phyloP scores from a whole-genome alignment of 768 basidiomycete genomes.

The Phylloporus rhodoxanthus region DNA sequence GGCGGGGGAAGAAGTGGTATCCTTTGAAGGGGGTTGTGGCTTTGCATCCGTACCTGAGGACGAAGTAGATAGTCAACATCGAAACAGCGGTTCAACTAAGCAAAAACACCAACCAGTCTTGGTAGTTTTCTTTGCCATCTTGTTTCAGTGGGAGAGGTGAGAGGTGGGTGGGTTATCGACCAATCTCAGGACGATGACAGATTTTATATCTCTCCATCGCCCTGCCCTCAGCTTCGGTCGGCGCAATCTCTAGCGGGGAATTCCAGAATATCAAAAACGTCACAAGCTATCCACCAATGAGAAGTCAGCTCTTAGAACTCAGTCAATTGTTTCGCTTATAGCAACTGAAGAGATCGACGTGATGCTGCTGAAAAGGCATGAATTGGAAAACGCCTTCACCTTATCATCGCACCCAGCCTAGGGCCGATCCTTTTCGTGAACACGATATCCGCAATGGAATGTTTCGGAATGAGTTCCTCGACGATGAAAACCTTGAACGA shows the following conservation, averaged over 20 bases:
- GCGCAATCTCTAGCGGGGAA: constrained; percentile 4
- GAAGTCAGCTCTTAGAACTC: constrained; percentile 3
- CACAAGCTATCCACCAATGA: constrained; percentile 6
- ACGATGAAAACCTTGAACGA: not conserved
- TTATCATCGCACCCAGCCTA: constrained; percentile 22
- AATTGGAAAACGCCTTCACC: constrained; percentile 1
- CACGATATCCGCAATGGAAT: constrained; percentile 1
- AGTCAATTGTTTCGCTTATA: constrained; percentile 1
- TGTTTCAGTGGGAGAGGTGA: constrained; percentile 5
- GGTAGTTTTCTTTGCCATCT: constrained; percentile 21
- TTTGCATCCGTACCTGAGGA: constrained; percentile 7
- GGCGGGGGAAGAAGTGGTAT: constrained; percentile 10
- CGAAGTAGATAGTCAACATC: constrained; percentile 13
- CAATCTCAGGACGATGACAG: not conserved
- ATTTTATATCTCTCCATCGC: constrained; percentile 20
- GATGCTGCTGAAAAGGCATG: constrained; percentile 14
- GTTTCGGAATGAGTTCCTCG: not conserved
- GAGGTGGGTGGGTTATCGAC: not conserved
- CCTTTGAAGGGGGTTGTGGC: constrained; percentile 19
- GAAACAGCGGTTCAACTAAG: constrained; percentile 6
- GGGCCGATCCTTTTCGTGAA: constrained; percentile 20
- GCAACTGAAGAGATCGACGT: constrained; percentile 6
- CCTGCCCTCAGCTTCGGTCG: constrained; percentile 28
- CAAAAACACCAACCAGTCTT: constrained; percentile 23
- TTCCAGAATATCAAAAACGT: constrained; percentile 8